Evolutionary conservation across 1,284 basidiomycete species (phyloP), one percentile per base, ranked within the genome.

Genomic region (Austroboletus olivaceoglutinosus): DNA sequence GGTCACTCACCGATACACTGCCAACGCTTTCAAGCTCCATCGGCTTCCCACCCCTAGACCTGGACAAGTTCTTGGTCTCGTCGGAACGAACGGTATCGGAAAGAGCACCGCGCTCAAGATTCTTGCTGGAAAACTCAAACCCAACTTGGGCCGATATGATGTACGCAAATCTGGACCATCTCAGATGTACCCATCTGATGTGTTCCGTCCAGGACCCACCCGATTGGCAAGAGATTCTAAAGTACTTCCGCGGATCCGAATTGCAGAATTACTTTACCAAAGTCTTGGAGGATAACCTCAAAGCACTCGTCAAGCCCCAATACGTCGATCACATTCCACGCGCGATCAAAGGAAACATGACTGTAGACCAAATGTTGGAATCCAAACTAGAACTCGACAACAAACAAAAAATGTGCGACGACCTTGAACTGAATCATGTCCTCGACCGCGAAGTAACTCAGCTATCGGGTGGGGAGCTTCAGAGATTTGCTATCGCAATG

Each of bases 181-280:
- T 36, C 33, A 9, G 36, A 9, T 21, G 19, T 39, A 45, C 40
- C 31, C 11, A 51, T 47, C 47, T 40, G 45, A 52, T 34, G 7
- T 41, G 13, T 13, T 57, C 19, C 53, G 30, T 31, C 19, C 58
- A 92, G 88, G 90, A 96, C 67, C 94, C 94, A 22, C 94, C 94
- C 33, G 95, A 98, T 67, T 98, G 94, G 94, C 86, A 93, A 70
- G 95, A 98, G 67, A 97, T 98, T 59, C 75, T 98, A 48, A 95
- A 95, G 72, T 90, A 98, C 69, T 98, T 97, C 81, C 86, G 95
- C 60, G 95, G 95, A 37, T 97, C 93, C 4, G 94, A 98, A 71
- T 80, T 98, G 29, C 95, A 98, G 69, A 98, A 98, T 70, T 98
- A 98, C 76, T 98, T 98, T 72, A 98, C 94, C 46, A 97, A 97